A percentile compares a stretch with the other conserved stretches of the same genome.
phyloP scores from a whole-genome alignment of 257 asterid species.

The Verbena officinalis region DNA sequence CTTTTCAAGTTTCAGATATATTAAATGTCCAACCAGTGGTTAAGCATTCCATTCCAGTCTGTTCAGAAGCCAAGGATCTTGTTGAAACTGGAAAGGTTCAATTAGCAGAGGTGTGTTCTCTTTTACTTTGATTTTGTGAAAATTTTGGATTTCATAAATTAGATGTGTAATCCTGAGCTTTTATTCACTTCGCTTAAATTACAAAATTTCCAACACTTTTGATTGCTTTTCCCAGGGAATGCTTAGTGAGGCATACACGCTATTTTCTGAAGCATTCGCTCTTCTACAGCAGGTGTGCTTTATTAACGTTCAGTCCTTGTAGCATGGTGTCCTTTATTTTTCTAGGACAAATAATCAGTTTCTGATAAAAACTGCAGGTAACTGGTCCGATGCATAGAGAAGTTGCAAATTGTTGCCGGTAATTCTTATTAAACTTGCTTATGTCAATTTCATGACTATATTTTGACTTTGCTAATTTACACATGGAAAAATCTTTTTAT shows the following conservation, averaged over 20 bases:
- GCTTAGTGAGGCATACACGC: conserved; percentile 67
- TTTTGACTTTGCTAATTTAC: no score
- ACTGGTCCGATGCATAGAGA: conserved; percentile 92
- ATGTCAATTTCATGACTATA: not conserved
- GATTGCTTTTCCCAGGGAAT: conserved; percentile 49
- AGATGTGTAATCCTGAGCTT: conserved; percentile 9
- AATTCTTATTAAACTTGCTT: conserved; percentile 18
- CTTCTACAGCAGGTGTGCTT: conserved; percentile 71
- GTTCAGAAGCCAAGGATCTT: conserved; percentile 78
- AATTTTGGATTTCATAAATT: not conserved
- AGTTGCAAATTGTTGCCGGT: conserved; percentile 91
- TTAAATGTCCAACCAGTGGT: conserved; percentile 70
- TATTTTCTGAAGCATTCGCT: conserved; percentile 74
- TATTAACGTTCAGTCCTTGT: not conserved
- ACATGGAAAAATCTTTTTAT: no score
- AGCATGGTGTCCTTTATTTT: not conserved
- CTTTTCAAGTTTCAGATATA: conserved; percentile 65
- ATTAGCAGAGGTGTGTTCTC: conserved; percentile 59
- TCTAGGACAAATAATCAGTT: not conserved
- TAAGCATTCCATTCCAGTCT: conserved; percentile 74
- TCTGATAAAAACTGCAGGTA: conserved; percentile 44
- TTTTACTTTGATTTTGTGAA: not conserved
- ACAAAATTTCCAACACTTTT: not conserved
- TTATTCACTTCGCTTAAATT: not conserved
- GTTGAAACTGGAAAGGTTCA: conserved; percentile 80